A percentile compares a stretch with the other conserved stretches of the same genome.
phyloP scores from a whole-genome alignment of 495 filamentous ascomycete genomes.

The Aspergillus biplanus region DNA sequence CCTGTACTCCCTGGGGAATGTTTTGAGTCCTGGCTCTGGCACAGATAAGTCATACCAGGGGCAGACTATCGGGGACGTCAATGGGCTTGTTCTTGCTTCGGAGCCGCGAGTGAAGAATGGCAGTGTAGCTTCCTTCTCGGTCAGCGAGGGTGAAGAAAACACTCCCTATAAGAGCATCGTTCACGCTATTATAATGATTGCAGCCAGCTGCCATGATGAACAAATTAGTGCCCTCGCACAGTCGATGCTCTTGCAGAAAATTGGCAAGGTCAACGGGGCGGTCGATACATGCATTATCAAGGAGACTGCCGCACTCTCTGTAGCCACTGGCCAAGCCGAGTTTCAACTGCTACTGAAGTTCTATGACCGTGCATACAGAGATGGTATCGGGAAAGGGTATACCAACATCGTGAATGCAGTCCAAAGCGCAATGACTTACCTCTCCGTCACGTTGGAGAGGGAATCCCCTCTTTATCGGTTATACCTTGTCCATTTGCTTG shows the following conservation, averaged over 20 bases:
- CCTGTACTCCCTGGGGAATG: constrained; percentile 91
- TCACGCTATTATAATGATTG: constrained; percentile 86
- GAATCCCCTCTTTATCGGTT: constrained; percentile 74
- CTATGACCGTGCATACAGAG: constrained; percentile 71
- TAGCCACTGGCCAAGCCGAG: constrained; percentile 73
- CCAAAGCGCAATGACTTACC: constrained; percentile 70
- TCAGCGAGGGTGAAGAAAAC: constrained; percentile 73
- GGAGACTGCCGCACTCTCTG: constrained; percentile 76
- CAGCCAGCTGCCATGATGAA: constrained; percentile 76
- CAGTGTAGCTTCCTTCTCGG: constrained; percentile 76
- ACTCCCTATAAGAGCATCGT: constrained; percentile 78
- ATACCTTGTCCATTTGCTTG: constrained; percentile 81
- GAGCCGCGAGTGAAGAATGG: constrained; percentile 66
- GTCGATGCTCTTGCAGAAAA: constrained; percentile 92
- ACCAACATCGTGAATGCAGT: constrained; percentile 38
- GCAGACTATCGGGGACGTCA: constrained; percentile 30
- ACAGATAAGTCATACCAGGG: constrained; percentile 40
- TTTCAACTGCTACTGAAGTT: constrained; percentile 84
- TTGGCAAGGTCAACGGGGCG: constrained; percentile 74
- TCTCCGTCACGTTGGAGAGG: constrained; percentile 68
- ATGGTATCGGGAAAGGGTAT: constrained; percentile 70
- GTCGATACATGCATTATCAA: constrained; percentile 84
- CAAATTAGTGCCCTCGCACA: constrained; percentile 95
- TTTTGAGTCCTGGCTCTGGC: constrained; percentile 68
- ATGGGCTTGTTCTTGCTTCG: constrained; percentile 32